A percentile compares a stretch with the other conserved stretches of the same genome.
phyloP scores from a whole-genome alignment of 257 asterid genomes.

The Petrea volubilis region DNA sequence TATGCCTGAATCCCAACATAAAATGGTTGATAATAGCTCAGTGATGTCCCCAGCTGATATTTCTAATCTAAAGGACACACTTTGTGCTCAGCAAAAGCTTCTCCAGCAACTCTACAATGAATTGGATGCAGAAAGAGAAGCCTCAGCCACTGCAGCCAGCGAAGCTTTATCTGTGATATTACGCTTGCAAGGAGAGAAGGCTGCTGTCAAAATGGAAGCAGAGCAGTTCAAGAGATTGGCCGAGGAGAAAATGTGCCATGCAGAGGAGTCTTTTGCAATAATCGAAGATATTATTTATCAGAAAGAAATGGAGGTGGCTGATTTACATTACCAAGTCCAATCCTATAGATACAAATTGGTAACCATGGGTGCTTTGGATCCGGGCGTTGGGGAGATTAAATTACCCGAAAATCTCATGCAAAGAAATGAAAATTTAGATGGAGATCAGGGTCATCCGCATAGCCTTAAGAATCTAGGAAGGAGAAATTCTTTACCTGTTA shows the following conservation, averaged over 20 bases:
- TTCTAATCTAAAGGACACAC: conserved; percentile 58
- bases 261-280: conserved; percentile 76
- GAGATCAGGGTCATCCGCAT: conserved; percentile 33
- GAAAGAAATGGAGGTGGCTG: conserved; percentile 89
- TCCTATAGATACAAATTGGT: conserved; percentile 61
- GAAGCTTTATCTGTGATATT: conserved; percentile 80
- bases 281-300: conserved; percentile 79
- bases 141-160: conserved; percentile 79
- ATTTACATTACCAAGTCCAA: conserved; percentile 77
- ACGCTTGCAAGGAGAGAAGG: conserved; percentile 90
- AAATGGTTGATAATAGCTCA: conserved; percentile 50
- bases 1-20: conserved; percentile 5
- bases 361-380: conserved; percentile 69
- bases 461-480: conserved; percentile 40
- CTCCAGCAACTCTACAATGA: conserved; percentile 79
- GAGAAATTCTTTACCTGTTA: conserved; percentile 66
- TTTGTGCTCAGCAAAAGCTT: conserved; percentile 72
- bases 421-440: conserved; percentile 35
- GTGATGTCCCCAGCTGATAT: conserved; percentile 45
- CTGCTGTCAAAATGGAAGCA: conserved; percentile 83
- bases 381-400: conserved; percentile 47
- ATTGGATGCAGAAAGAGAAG: conserved; percentile 87
- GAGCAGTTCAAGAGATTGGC: conserved; percentile 87
- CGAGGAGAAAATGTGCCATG: conserved; percentile 83
- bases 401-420: conserved; percentile 57